A percentile compares a stretch with the other conserved stretches of the same genome.
Evolutionary conservation across 768 basidiomycete species (phyloP).

Genomic region (Pholiota molesta): DNA sequence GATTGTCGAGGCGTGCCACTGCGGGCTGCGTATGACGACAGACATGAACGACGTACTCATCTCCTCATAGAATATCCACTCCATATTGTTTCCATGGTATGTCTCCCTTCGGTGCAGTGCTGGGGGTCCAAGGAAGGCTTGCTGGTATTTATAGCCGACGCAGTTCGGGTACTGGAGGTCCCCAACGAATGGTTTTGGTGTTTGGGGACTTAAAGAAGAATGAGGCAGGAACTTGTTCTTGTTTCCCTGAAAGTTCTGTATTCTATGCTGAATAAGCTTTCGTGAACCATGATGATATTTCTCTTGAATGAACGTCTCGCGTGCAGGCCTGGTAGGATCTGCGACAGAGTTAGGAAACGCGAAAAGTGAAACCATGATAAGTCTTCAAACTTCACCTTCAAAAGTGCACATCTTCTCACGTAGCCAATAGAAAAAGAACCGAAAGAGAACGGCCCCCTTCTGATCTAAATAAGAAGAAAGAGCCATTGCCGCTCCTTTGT

Average conservation of each 20-base stretch:
- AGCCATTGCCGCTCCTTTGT: background rate
- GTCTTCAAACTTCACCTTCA: background rate
- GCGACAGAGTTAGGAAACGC: background rate
- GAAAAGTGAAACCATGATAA: background rate
- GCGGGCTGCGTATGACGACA: background rate
- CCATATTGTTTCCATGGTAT: background rate
- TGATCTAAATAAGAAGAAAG: background rate
- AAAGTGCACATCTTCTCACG: conserved; percentile 3
- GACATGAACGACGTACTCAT: background rate
- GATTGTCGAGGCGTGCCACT: background rate
- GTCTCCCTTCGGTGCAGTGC: background rate
- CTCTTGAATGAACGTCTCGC: background rate
- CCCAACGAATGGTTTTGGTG: background rate
- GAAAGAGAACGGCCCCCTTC: background rate
- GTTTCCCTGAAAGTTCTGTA: background rate
- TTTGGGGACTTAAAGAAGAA: background rate
- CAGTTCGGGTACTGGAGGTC: background rate
- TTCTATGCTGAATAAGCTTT: background rate
- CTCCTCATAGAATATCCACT: background rate
- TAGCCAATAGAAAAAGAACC: background rate
- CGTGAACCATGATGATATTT: background rate
- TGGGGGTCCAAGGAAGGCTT: background rate
- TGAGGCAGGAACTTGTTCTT: background rate
- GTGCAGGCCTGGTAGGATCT: background rate
- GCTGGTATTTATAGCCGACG: background rate